Percentiles rank a stretch among this genome's conserved stretches.
phyloP scores from a whole-genome alignment of 1,139 yeast species.

The Pichia sp. region DNA sequence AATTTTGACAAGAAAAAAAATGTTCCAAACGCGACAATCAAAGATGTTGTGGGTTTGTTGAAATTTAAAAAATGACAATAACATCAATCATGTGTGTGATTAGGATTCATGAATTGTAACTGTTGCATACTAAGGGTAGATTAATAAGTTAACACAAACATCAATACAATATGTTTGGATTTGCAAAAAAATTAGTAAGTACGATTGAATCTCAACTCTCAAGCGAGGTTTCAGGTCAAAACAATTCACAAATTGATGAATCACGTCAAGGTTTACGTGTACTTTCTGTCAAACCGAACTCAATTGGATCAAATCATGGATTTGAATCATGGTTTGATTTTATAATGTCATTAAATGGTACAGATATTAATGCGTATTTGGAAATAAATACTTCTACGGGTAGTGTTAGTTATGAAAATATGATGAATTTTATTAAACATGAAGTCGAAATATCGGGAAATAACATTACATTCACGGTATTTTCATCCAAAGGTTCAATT shows the following conservation, averaged over 20 bases:
- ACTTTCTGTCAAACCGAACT: conserved; percentile 39
- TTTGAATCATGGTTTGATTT: conserved; percentile 85
- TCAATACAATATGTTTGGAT: conserved; percentile 58
- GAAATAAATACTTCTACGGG: conserved; percentile 15
- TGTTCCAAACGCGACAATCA: too few relatives aligned
- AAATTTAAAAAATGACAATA: too few relatives aligned
- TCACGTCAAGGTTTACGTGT: conserved; percentile 49
- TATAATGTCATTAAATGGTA: conserved; percentile 71
- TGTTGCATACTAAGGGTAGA: too few relatives aligned
- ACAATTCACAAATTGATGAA: conserved; percentile 10
- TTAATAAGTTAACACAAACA: too few relatives aligned
- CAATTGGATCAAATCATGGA: conserved; percentile 41
- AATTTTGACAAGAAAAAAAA: too few relatives aligned
- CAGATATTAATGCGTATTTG: conserved; percentile 38
- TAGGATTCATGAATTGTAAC: too few relatives aligned
- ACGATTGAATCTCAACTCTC: conserved; percentile 48
- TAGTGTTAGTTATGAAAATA: conserved; percentile 17
- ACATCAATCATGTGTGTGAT: too few relatives aligned
- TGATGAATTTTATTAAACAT: conserved; percentile 32
- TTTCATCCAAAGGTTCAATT: conserved; percentile 88
- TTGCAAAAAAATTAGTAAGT: conserved; percentile 79
- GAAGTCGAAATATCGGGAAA: conserved; percentile 30
- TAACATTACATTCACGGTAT: conserved; percentile 55
- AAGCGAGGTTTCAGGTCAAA: conserved; percentile 16
- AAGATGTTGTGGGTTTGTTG: too few relatives aligned